These are phyloP conservation scores for Aureobasidium sp. DNA, from an alignment of 2,329 filamentous ascomycete genomes.

Conservation along the genomic window DNA sequence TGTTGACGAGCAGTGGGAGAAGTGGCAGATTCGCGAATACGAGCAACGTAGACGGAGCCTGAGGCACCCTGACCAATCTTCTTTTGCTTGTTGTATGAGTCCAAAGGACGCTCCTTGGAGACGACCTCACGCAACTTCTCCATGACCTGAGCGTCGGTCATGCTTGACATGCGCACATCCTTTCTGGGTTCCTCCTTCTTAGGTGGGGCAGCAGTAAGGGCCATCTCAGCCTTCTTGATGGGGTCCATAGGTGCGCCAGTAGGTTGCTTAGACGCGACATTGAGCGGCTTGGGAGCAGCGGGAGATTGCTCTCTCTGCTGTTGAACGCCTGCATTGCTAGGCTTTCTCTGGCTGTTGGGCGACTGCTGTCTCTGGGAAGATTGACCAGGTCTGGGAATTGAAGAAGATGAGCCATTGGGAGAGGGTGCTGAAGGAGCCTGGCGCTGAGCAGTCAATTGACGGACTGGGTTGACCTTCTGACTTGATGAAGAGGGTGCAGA, in stretches of 20 bases:
- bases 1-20: constrained; percentile 72
- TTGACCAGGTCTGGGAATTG: constrained; percentile 12
- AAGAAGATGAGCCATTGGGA: constrained; percentile 23
- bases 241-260: constrained; percentile 51
- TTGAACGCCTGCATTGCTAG: not conserved
- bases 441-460: constrained; percentile 60
- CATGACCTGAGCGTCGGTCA: constrained; percentile 98
- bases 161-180: constrained; percentile 96
- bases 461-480: constrained; percentile 46
- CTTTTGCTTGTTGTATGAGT: constrained; percentile 98
- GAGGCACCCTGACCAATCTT: constrained; percentile 99
- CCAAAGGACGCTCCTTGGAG: constrained; percentile 86
- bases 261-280: constrained; percentile 39
- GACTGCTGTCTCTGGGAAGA: constrained; percentile 24
- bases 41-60: constrained; percentile 94
- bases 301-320: constrained; percentile 20
- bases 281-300: constrained; percentile 42
- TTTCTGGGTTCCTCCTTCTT: constrained; percentile 71
- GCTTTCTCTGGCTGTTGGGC: constrained; percentile 22
- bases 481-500: constrained; percentile 43
- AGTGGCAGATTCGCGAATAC: constrained; percentile 80
- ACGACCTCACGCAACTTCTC: constrained; percentile 88
- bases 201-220: constrained; percentile 51
- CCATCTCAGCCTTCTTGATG: constrained; percentile 82
- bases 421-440: constrained; percentile 67